Percentiles rank a stretch among this genome's conserved stretches.
These are phyloP conservation scores for Physocladia obscura DNA, from an alignment of 192 early-diverging fungal genomes.

Conservation along the genomic window DNA sequence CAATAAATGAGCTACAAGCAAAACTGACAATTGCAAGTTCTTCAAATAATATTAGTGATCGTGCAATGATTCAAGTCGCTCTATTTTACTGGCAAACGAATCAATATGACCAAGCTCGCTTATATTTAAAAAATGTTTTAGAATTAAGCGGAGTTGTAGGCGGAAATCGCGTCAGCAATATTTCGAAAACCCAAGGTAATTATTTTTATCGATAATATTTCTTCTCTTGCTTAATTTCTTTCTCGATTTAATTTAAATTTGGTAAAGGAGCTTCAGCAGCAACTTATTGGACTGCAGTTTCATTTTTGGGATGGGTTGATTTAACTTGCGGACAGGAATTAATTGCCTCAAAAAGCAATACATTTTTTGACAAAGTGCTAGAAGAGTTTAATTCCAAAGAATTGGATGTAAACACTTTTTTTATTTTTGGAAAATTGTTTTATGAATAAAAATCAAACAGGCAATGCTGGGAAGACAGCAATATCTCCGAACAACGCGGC, in stretches of 20 bases:
- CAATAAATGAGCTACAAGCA: conserved; percentile 50
- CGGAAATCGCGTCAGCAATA: too few species aligned
- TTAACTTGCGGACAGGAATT: conserved; percentile 32
- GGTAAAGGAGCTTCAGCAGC: too few species aligned
- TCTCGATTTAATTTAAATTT: too few species aligned
- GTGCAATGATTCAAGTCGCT: conserved; percentile 31
- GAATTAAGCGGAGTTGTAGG: not conserved
- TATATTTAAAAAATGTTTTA: conserved; percentile 31
- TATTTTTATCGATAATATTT: too few species aligned
- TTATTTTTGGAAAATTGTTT: conserved; percentile 15
- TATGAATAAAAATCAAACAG: conserved; percentile 14
- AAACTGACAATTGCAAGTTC: conserved; percentile 44
- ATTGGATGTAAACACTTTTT: conserved; percentile 38
- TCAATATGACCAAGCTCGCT: conserved; percentile 30
- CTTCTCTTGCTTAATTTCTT: too few species aligned
- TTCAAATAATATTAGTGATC: conserved; percentile 21
- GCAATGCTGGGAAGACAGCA: conserved; percentile 43
- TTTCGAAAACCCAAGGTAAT: too few species aligned
- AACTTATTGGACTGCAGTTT: conserved; percentile 15
- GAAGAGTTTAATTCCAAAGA: conserved; percentile 42
- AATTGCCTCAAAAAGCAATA: conserved; percentile 25
- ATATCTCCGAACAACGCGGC: conserved; percentile 33
- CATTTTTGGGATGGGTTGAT: conserved; percentile 52
- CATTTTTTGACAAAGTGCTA: conserved; percentile 53
- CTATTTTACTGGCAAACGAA: conserved; percentile 44